phyloP scores from a whole-genome alignment of 192 early-diverging fungal genomes.

The Dissophora ornata region DNA sequence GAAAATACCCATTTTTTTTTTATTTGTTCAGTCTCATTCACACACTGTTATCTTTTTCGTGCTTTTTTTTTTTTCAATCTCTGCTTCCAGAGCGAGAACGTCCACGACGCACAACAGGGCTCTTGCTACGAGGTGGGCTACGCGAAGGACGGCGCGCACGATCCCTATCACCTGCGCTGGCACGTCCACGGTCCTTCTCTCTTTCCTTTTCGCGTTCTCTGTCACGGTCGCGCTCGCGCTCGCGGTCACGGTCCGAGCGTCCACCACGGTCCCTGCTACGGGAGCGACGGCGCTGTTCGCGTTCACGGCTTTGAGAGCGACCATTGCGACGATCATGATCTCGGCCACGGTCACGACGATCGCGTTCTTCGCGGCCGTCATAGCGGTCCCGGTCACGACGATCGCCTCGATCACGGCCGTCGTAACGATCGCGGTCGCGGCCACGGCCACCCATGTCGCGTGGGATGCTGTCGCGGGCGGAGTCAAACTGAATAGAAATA shows the following conservation, averaged over 20 bases:
- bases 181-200: background rate
- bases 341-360: conserved; percentile 56
- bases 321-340: conserved; percentile 14
- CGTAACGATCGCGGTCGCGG: conserved; percentile 19
- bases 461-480: conserved; percentile 29
- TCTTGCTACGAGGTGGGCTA: conserved; percentile 8
- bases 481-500: conserved; percentile 17
- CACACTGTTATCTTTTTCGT: background rate
- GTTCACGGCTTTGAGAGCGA: conserved; percentile 63
- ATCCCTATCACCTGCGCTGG: background rate
- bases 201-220: background rate
- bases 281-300: conserved; percentile 53
- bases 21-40: background rate
- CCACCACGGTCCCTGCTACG: conserved; percentile 24
- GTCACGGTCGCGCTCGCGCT: too few relatives aligned
- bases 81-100: conserved; percentile 12
- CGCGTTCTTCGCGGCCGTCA: conserved; percentile 53
- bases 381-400: conserved; percentile 6
- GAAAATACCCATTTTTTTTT: too few relatives aligned
- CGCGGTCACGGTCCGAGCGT: conserved; percentile 7
- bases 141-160: conserved; percentile 17
- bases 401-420: conserved; percentile 12
- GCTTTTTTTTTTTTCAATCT: background rate
- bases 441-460: conserved; percentile 43
- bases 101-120: conserved; percentile 12